Base-by-base conservation (phyloP, 2,329 filamentous ascomycete genomes). In the Ophiocordyceps camponoti-saundersi region DNA sequence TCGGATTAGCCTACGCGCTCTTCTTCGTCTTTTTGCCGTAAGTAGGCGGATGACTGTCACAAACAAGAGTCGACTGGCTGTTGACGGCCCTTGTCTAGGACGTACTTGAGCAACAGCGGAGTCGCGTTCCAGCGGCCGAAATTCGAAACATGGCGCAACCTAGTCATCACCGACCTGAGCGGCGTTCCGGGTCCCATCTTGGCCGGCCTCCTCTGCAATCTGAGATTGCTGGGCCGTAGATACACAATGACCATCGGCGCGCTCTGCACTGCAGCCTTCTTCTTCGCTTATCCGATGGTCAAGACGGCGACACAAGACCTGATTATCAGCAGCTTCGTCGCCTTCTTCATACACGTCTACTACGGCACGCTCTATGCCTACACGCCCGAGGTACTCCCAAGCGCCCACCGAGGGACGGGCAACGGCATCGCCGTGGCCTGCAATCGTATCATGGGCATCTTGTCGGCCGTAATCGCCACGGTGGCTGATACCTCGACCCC, bases 1-100 rank as follows among this genome's bases (percentile, higher is more conserved):
- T 93, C 53, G 86, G 86, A 49, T 83, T 93, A 77, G 85, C 80
- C 3, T 93, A 90, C 57, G 86, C 85, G 1, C 74, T 94, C 2
- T 94, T 90, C 73, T 92, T 92, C 61, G 82, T 84, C 46, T 93
- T 93, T 64, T 71, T 94, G n/a, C 87, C 87, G 0, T 84, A 92
- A 20, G 36, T 39, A 2, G 16, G 16, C 36, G 16, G 36, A 26
- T 26, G 23, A 8, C 26, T 26, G 23, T 4, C 26, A 5, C 26
- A 10, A 2, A 10, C 8, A 29, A 11, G 8, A 29, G 26, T 20
- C 36, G 1, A n/a, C 36, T 4, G 18, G n/a, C 7, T 40, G 36
- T 21, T 20, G 18, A 40, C n/a, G n/a, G 12, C 18, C 3, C 12
- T 3, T 16, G 10, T 10, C 18, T 20, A 40, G 36, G 59, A 57